Base-by-base conservation (phyloP, 192 early-diverging fungal genomes). In the Podila epigama region DNA sequence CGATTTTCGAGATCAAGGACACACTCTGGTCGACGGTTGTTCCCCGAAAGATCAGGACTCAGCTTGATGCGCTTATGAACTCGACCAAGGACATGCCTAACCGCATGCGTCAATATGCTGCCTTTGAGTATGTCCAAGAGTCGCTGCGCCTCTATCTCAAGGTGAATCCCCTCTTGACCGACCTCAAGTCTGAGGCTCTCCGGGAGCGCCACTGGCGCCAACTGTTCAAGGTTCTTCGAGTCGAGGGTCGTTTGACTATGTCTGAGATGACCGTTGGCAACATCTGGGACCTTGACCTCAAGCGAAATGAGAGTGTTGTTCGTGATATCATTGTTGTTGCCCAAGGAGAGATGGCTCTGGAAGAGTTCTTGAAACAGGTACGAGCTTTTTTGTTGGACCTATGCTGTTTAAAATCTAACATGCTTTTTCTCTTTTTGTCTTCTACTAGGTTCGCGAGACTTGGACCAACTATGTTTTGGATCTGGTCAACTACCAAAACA, bases 261-360 rank as follows among this genome's bases (percentile, higher is more conserved):
- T 79, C 87, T 1, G 96, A 96, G 42, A 86, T 98, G 89, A 98
- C 96, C 0, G 84, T 99, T 34, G 97, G 97, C 56, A 90, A 93
- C 41, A 81, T 99, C 44, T 98, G 97, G 97, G 95, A 98, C 79
- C 84, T 94, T 54, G 95, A 96, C 80, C 86, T 98, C 52, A 85
- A 85, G 55, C 91, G 94, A 62, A 93, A 96, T 78, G 96, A 99
- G 80, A 79, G 83, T 31, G 68, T 82, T n/a, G 87, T 99, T 33
- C 90, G 90, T 57, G 97, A 98, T 18, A 90, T 98, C 36, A 91
- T 99, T 40, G 86, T 90, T 4, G 90, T 93, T 51, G 98, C 98
- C 6, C 94, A 98, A 77, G 98, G 98, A 66, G 98, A 99, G 86
- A 98, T 99, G 97, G 98, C 96, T 12, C 82, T 99, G 60, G 98